Base-by-base conservation (phyloP, 495 filamentous ascomycete species). In the Lophiotrema nucula region DNA sequence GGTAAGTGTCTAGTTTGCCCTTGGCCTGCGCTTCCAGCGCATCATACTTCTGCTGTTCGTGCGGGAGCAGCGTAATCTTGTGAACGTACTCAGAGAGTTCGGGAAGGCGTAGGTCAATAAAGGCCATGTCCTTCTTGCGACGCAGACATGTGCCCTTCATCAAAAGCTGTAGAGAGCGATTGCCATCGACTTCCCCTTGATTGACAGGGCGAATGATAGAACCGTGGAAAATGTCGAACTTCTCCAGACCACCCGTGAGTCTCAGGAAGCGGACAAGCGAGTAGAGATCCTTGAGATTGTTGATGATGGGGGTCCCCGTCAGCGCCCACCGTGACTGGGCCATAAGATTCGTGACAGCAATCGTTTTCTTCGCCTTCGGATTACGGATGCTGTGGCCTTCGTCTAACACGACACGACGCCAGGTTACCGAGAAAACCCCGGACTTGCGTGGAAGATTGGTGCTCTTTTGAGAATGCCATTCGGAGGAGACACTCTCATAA, bases 311-410 rank as follows among this genome's bases (percentile, higher is more conserved):
- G 43, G 62, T 74, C 3, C 63, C 52, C 16, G 90, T 91, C 16
- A 96, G 69, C 0, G 84, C 84, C 92, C 92, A 97, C 65, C 88
- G 79, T 25, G 87, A 88, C 37, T 83, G 76, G 0, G 91, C 88
- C 12, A 82, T 68, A 10, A 97, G 68, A 46, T 72, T 74, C 56
- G 76, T 83, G 2, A 84, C 88, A 12, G 90, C 88, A 44, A 83
- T 70, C 0, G 90, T 79, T 3, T 77, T 79, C 64, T 88, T 88
- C 0, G 90, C 87, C 31, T 80, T 79, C 21, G 83, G 84, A 58
- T 95, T 95, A 21, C 91, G 82, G 50, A 96, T 90, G 1, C 75
- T 85, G 66, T 97, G 92, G 0, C 88, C 92, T 76, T 97, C 92
- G 57, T 96, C 91, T 4, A 96, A 76, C 11, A 56, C 47, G 12